A percentile compares a stretch with the other conserved stretches of the same genome.
Conservation (phyloP, 2,329 filamentous ascomycete genomes). For the Thelonectria discophora region DNA sequence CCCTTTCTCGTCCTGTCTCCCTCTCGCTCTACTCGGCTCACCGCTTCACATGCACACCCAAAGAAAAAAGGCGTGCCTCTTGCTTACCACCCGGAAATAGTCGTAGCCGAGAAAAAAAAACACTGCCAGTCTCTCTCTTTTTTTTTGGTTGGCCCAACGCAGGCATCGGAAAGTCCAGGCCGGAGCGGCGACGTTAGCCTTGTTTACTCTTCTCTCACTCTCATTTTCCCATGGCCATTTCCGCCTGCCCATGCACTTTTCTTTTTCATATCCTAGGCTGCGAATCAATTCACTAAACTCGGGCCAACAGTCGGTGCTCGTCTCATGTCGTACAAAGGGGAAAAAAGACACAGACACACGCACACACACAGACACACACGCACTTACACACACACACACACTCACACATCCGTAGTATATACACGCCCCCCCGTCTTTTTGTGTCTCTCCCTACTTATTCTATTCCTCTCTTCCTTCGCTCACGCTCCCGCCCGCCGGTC, state of each 20-base stretch:
- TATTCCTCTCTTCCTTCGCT: no score
- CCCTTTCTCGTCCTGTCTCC: no score
- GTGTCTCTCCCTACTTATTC: no score
- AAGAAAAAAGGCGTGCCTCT: neutral
- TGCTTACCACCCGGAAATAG: neutral
- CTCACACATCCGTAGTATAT: neutral
- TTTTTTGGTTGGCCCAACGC: neutral
- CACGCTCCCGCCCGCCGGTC: no score
- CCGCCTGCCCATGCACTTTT: neutral
- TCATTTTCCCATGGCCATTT: neutral
- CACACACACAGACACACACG: no score
- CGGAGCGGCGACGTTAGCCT: conserved; percentile 1
- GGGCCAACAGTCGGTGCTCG: neutral
- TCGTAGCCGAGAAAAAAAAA: neutral
- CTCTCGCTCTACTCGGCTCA: no score
- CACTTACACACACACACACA: neutral
- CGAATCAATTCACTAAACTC: neutral
- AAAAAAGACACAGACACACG: no score
- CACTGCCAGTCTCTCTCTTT: no score
- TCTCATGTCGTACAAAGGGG: neutral
- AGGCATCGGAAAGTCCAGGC: neutral
- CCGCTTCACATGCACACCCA: no score
- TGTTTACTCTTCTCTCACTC: conserved; percentile 6
- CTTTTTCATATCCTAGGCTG: neutral
- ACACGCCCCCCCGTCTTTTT: no score